These are phyloP conservation scores for Candida berthetii DNA, from an alignment of 805 yeast species.

Conservation along the genomic window DNA sequence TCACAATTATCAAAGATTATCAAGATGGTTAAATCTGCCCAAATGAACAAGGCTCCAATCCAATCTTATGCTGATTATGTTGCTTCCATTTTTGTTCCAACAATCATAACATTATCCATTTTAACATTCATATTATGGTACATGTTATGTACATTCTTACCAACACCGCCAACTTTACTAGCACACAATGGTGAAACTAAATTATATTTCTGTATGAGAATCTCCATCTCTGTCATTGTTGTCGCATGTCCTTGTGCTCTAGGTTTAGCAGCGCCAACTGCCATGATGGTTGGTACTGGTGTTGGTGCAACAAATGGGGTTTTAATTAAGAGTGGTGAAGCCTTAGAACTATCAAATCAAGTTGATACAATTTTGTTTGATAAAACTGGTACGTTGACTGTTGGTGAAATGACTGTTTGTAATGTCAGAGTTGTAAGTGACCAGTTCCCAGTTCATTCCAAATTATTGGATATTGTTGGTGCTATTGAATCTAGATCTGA, in stretches of 20 bases:
- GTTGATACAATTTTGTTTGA: slow-evolving; percentile 75
- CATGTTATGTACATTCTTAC: slow-evolving; percentile 27
- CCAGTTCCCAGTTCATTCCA: slow-evolving; percentile 8
- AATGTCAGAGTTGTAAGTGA: slow-evolving; percentile 9
- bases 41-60: slow-evolving; percentile 81
- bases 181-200: slow-evolving; percentile 40
- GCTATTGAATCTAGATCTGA: slow-evolving; percentile 65
- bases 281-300: slow-evolving; percentile 98
- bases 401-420: slow-evolving; percentile 64
- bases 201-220: slow-evolving; percentile 62
- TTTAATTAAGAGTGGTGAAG: slow-evolving; percentile 88
- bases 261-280: slow-evolving; percentile 97
- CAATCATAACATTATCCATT: slow-evolving; percentile 54
- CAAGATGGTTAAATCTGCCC: slow-evolving; percentile 81
- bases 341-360: slow-evolving; percentile 65
- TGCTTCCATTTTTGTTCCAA: slow-evolving; percentile 83
- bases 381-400: slow-evolving; percentile 92
- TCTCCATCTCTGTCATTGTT: slow-evolving; percentile 87
- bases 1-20: slow-evolving; percentile 89
- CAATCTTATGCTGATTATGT: slow-evolving; percentile 83
- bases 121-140: slow-evolving; percentile 66
- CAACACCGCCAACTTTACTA: slow-evolving; percentile 44
- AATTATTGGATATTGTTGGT: slow-evolving; percentile 50
- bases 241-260: slow-evolving; percentile 99
- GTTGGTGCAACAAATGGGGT: slow-evolving; percentile 89